Percentiles rank a stretch among this genome's conserved stretches.
Evolutionary conservation across 176 grass and related monocot species (phyloP).

Genomic region (Typha latifolia): DNA sequence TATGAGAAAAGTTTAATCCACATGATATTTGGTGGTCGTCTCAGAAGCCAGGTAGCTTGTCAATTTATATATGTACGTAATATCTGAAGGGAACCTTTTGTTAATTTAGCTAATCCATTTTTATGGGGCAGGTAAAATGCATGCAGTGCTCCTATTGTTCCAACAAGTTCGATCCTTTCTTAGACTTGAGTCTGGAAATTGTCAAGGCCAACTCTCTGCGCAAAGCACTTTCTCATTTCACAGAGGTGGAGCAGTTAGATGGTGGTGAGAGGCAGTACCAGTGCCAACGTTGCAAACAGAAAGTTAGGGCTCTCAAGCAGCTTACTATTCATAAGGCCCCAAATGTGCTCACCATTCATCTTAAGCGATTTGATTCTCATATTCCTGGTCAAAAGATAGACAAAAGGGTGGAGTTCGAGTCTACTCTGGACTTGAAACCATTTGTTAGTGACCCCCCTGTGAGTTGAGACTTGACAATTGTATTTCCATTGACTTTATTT

Average conservation of each 20-base stretch:
- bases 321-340: constrained; percentile 80
- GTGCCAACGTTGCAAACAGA: constrained; percentile 80
- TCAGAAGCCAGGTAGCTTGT: constrained; percentile 62
- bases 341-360: constrained; percentile 79
- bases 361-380: constrained; percentile 85
- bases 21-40: constrained; percentile 86
- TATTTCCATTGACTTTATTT: too few relatives aligned
- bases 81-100: constrained; percentile 3
- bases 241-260: constrained; percentile 64
- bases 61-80: background rate
- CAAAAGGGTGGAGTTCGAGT: constrained; percentile 77
- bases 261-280: constrained; percentile 77
- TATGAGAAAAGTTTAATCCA: constrained; percentile 97
- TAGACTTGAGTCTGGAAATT: constrained; percentile 98
- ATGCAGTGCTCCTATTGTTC: constrained; percentile 67
- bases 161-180: constrained; percentile 90
- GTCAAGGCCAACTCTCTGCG: constrained; percentile 62
- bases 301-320: constrained; percentile 78
- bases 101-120: constrained; percentile 1
- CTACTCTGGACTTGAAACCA: constrained; percentile 62
- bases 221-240: constrained; percentile 76
- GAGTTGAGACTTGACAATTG: constrained; percentile 9
- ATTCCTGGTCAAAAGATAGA: constrained; percentile 86
- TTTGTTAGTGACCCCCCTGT: constrained; percentile 85
- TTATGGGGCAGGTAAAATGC: constrained; percentile 72